Evolutionary conservation across 2,329 filamentous ascomycete genomes (phyloP).

Genomic region (Didymella sp.): DNA sequence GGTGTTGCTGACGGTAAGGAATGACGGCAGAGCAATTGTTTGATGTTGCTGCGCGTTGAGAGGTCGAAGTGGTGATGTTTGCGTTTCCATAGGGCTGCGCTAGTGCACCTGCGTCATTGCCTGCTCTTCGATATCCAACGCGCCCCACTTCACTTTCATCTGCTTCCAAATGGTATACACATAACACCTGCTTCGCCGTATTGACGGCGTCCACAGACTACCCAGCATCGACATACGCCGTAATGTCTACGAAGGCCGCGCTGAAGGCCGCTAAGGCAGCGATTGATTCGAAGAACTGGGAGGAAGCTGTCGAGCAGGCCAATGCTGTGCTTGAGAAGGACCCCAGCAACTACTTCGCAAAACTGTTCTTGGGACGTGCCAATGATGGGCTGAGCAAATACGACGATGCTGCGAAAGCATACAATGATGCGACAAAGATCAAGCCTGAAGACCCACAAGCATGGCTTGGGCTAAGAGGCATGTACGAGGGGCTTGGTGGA

Average conservation of each 20-base stretch:
- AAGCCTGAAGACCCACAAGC: slow-evolving; percentile 81
- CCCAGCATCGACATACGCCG: not conserved
- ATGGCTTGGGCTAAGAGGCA: slow-evolving; percentile 86
- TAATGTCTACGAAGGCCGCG: slow-evolving; percentile 66
- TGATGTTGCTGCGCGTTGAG: slow-evolving; percentile 3
- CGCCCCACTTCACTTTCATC: slow-evolving; percentile 21
- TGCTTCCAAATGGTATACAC: slow-evolving; percentile 30
- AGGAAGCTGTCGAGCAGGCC: slow-evolving; percentile 74
- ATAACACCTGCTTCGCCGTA: slow-evolving; percentile 27
- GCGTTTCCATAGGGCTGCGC: slow-evolving; percentile 40
- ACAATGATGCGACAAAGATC: slow-evolving; percentile 72
- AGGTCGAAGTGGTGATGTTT: slow-evolving; percentile 29
- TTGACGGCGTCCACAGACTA: slow-evolving; percentile 5
- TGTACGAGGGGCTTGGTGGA: slow-evolving; percentile 80
- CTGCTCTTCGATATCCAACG: slow-evolving; percentile 20
- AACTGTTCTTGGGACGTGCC: slow-evolving; percentile 87
- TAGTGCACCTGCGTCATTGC: slow-evolving; percentile 37
- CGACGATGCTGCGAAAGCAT: slow-evolving; percentile 78
- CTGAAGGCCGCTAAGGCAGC: slow-evolving; percentile 83
- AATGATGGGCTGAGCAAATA: slow-evolving; percentile 76
- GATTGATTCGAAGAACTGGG: slow-evolving; percentile 79
- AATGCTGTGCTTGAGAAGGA: slow-evolving; percentile 74
- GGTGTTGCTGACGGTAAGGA: slow-evolving; percentile 1
- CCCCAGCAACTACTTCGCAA: slow-evolving; percentile 80
- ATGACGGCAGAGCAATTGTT: slow-evolving; percentile 2